These are phyloP conservation scores for Oryza rufipogon DNA, from an alignment of 176 grass and related monocot species.

Conservation along the genomic window DNA sequence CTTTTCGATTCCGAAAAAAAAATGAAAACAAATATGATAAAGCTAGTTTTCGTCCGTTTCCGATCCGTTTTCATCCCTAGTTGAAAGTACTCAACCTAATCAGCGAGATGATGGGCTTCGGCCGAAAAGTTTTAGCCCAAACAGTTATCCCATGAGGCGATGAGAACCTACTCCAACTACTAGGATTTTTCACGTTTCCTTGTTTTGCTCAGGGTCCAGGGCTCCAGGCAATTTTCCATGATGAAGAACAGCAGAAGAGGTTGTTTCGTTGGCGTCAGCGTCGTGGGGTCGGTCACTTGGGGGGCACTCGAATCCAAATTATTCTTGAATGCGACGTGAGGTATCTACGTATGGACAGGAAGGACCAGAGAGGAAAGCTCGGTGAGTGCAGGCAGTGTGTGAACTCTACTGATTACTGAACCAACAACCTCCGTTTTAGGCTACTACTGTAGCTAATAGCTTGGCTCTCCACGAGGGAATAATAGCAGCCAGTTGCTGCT, in stretches of 20 bases:
- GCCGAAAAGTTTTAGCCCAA: too few species aligned
- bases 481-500: background rate
- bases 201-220: too few species aligned
- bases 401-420: background rate
- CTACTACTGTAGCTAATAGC: background rate
- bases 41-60: too few species aligned
- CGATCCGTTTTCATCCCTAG: too few species aligned
- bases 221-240: too few species aligned
- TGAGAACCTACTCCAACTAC: too few species aligned
- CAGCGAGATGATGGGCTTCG: too few species aligned
- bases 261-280: background rate
- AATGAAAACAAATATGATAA: too few species aligned
- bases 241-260: background rate
- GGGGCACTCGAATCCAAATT: background rate
- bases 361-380: background rate
- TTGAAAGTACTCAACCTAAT: too few species aligned
- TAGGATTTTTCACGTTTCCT: too few species aligned
- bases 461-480: background rate
- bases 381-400: background rate
- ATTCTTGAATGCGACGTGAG: background rate
- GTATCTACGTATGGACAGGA: background rate
- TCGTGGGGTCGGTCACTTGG: background rate
- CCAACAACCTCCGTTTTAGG: background rate
- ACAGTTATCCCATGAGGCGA: too few species aligned
- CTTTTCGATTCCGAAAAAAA: too few species aligned